Percentiles rank a stretch among this genome's conserved stretches.
Conservation (phyloP, 2,329 filamentous ascomycete species). For the Fusarium domesticum region DNA sequence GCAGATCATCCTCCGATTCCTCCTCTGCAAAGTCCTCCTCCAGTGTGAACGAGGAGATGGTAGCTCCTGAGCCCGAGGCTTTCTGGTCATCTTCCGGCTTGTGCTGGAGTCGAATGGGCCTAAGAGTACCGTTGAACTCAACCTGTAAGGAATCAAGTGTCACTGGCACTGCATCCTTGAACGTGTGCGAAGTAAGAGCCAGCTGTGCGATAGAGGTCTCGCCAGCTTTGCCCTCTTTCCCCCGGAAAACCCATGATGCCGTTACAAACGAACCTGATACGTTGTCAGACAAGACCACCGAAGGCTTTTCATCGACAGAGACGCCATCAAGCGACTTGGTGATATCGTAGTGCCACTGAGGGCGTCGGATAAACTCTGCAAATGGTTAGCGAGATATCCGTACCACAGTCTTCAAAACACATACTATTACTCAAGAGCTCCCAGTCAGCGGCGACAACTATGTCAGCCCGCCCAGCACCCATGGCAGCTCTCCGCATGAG, state of each 20-base stretch:
- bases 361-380: conserved; percentile 51
- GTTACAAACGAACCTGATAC: conserved; percentile 52
- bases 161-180: conserved; percentile 50
- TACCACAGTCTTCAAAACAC: conserved; percentile 24
- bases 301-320: conserved; percentile 42
- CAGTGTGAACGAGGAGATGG: conserved; percentile 31
- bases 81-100: conserved; percentile 15
- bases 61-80: conserved; percentile 5
- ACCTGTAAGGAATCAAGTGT: conserved; percentile 51
- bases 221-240: conserved; percentile 59
- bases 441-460: conserved; percentile 63
- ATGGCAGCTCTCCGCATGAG: conserved; percentile 56
- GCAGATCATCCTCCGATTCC: conserved; percentile 29
- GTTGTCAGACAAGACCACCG: conserved; percentile 50
- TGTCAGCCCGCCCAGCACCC: conserved; percentile 49
- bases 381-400: conserved; percentile 6
- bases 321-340: conserved; percentile 54
- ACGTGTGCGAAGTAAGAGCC: conserved; percentile 54
- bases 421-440: conserved; percentile 59
- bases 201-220: conserved; percentile 58
- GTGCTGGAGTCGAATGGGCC: conserved; percentile 52
- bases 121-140: conserved; percentile 56
- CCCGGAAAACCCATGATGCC: conserved; percentile 56
- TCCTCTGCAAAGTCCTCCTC: conserved; percentile 30
- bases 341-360: conserved; percentile 61